A percentile compares a stretch with the other conserved stretches of the same genome.
These are phyloP conservation scores for Candida sp. DNA, from an alignment of 1,139 yeast species.

Conservation along the genomic window DNA sequence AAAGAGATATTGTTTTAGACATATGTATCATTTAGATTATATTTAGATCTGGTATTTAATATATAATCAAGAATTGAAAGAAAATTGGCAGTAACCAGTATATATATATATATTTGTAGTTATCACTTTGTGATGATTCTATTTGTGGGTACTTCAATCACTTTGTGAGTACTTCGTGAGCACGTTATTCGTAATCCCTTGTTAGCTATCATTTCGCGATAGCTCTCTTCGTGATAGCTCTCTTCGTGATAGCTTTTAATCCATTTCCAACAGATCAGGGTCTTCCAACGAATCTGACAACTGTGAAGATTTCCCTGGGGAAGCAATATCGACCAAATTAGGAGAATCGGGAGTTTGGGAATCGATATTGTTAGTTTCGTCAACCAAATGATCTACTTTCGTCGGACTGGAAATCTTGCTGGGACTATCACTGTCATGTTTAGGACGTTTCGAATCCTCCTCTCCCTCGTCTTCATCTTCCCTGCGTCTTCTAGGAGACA, in stretches of 20 bases:
- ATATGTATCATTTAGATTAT: too few species aligned
- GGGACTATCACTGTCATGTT: background rate
- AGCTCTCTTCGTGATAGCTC: background rate
- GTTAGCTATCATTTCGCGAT: background rate
- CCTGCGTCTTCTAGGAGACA: constrained; percentile 24
- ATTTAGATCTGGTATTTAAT: too few species aligned
- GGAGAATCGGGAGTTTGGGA: background rate
- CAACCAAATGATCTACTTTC: too few species aligned
- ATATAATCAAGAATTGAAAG: too few species aligned
- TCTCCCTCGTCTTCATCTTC: constrained; percentile 9
- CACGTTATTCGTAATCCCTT: background rate
- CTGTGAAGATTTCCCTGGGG: background rate
- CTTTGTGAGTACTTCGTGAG: too few species aligned
- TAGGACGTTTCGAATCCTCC: background rate
- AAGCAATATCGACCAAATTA: background rate
- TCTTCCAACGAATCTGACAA: background rate
- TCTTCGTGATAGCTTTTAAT: too few species aligned
- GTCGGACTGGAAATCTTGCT: background rate
- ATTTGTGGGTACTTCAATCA: too few species aligned
- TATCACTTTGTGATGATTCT: too few species aligned
- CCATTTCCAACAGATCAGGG: background rate
- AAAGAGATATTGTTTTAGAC: too few species aligned
- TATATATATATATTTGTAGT: too few species aligned
- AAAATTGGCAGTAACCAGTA: too few species aligned
- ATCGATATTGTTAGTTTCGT: background rate